These are phyloP conservation scores for Ceratocystiopsis minuta DNA, from an alignment of 2,329 filamentous ascomycete genomes.

Conservation along the genomic window DNA sequence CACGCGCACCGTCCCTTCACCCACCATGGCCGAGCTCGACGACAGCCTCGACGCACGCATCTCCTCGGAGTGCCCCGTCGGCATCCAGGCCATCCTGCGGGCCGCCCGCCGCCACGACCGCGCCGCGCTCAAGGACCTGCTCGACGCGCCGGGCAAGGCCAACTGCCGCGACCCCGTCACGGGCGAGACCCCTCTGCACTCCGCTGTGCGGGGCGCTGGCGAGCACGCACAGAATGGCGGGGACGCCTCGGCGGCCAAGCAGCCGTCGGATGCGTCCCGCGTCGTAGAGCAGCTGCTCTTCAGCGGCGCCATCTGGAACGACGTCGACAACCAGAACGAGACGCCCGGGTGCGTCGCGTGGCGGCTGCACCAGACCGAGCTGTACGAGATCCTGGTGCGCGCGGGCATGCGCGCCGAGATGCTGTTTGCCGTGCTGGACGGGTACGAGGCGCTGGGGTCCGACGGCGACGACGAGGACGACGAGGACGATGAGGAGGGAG, in stretches of 20 bases:
- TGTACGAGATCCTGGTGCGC: slow-evolving; percentile 74
- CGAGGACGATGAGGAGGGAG: slow-evolving; percentile 20
- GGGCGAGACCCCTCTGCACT: slow-evolving; percentile 74
- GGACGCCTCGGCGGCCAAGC: slow-evolving; percentile 36
- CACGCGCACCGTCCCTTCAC: no score
- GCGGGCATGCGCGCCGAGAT: slow-evolving; percentile 84
- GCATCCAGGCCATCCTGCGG: slow-evolving; percentile 31
- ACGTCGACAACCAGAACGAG: slow-evolving; percentile 69
- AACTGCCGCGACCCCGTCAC: slow-evolving; percentile 73
- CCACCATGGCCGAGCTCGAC: slow-evolving; percentile 15
- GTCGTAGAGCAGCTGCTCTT: slow-evolving; percentile 49
- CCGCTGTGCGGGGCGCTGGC: slow-evolving; percentile 52
- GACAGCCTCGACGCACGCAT: slow-evolving; percentile 37
- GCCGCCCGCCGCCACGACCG: slow-evolving; percentile 44
- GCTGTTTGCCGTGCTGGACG: slow-evolving; percentile 63
- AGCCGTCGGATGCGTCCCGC: slow-evolving; percentile 27
- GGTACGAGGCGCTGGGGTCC: slow-evolving; percentile 56
- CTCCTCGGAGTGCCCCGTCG: slow-evolving; percentile 31
- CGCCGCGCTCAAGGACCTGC: slow-evolving; percentile 47
- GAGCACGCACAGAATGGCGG: not conserved
- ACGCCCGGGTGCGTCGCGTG: slow-evolving; percentile 79
- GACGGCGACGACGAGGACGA: slow-evolving; percentile 30
- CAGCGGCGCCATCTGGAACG: slow-evolving; percentile 93
- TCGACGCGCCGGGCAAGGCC: slow-evolving; percentile 43
- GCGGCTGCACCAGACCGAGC: slow-evolving; percentile 44